Evolutionary conservation across 2,329 filamentous ascomycete genomes (phyloP).

Genomic region (Colletotrichum neosansevieriae): DNA sequence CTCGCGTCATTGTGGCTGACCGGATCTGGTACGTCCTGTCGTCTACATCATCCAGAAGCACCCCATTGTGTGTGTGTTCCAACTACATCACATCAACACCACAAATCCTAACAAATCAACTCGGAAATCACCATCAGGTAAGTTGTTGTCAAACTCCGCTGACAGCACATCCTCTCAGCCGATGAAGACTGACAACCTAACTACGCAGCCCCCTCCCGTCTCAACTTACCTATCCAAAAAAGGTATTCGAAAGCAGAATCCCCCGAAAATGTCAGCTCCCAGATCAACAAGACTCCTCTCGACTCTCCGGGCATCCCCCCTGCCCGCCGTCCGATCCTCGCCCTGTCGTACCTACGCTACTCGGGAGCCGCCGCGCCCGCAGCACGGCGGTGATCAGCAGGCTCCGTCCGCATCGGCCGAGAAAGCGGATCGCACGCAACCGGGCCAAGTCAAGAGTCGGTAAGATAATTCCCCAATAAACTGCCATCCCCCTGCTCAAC

Average conservation of each 20-base stretch:
- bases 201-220: too few relatives aligned
- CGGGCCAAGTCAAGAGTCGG: constrained; percentile 16
- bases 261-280: constrained; percentile 1
- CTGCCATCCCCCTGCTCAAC: not conserved
- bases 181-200: too few relatives aligned
- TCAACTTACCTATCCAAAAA: too few relatives aligned
- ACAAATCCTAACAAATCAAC: too few relatives aligned
- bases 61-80: too few relatives aligned
- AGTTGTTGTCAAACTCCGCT: too few relatives aligned
- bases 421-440: not conserved
- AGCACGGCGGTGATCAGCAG: constrained; percentile 5
- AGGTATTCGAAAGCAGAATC: not conserved
- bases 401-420: constrained; percentile 6
- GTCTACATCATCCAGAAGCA: too few relatives aligned
- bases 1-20: too few relatives aligned
- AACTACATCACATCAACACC: too few relatives aligned
- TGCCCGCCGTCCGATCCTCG: not conserved
- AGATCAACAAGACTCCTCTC: constrained; percentile 1
- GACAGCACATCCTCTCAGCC: too few relatives aligned
- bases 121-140: too few relatives aligned
- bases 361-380: not conserved
- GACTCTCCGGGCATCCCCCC: not conserved
- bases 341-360: not conserved
- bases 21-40: too few relatives aligned
- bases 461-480: not conserved